These are phyloP conservation scores for Boletales sp. DNA, from an alignment of 768 basidiomycete species.

Conservation along the genomic window DNA sequence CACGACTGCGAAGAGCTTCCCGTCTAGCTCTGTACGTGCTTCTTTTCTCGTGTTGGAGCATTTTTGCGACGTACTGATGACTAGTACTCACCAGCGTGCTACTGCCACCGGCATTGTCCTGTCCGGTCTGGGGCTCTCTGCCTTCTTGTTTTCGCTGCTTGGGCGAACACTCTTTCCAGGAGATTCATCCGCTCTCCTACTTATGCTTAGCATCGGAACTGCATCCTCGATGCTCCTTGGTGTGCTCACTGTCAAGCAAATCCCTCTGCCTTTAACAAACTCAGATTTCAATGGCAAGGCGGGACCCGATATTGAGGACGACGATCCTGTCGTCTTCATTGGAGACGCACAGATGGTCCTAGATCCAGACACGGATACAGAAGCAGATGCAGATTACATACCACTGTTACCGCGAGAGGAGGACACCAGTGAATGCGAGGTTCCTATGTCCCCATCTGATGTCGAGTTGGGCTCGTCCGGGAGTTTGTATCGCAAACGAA, in stretches of 20 bases:
- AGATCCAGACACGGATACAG: constrained; percentile 12
- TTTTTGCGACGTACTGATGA: neutral
- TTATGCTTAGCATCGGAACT: constrained; percentile 75
- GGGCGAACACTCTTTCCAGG: constrained; percentile 72
- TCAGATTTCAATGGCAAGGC: neutral
- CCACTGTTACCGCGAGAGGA: constrained; percentile 20
- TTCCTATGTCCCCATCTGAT: constrained; percentile 12
- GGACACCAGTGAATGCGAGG: constrained; percentile 19
- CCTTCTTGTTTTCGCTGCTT: constrained; percentile 82
- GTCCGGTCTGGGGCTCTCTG: constrained; percentile 87
- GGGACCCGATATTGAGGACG: too few relatives aligned
- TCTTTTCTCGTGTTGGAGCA: too few relatives aligned
- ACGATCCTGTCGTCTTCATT: constrained; percentile 18
- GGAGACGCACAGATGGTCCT: constrained; percentile 14
- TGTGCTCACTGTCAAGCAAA: constrained; percentile 63
- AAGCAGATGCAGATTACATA: constrained; percentile 16
- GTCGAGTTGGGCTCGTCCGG: constrained; percentile 24
- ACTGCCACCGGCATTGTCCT: constrained; percentile 74
- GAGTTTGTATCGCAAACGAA: neutral
- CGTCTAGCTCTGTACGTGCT: constrained; percentile 57
- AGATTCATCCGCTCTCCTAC: constrained; percentile 72
- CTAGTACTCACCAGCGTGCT: constrained; percentile 51
- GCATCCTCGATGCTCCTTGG: constrained; percentile 78
- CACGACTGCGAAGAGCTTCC: constrained; percentile 79
- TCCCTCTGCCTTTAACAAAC: constrained; percentile 51